These are phyloP conservation scores for Aphanomyces astaci DNA, from an alignment of 352 stramenopile genomes.

Conservation along the genomic window DNA sequence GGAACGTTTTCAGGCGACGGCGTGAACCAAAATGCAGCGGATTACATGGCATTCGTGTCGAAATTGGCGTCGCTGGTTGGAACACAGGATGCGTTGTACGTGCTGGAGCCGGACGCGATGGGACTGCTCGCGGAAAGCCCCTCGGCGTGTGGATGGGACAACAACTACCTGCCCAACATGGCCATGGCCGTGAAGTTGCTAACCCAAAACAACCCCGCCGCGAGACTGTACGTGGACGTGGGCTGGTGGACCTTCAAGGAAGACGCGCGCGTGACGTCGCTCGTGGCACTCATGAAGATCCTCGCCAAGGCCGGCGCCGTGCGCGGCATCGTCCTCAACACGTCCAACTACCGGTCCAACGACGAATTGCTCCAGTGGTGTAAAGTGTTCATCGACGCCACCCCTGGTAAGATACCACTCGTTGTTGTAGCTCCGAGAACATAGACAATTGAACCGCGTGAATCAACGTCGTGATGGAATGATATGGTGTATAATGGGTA, in stretches of 20 bases:
- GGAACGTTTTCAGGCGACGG: conserved; percentile 17
- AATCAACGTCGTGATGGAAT: too few relatives aligned
- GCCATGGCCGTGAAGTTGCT: conserved; percentile 41
- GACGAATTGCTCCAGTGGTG: conserved; percentile 20
- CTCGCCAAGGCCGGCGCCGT: conserved; percentile 29
- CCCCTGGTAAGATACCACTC: too few relatives aligned
- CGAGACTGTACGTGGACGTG: conserved; percentile 54
- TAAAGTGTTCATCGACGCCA: conserved; percentile 12
- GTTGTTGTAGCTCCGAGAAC: too few relatives aligned
- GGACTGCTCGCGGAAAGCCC: conserved; percentile 36
- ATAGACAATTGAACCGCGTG: too few relatives aligned
- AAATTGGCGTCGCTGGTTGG: conserved; percentile 27
- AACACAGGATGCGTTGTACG: conserved; percentile 49
- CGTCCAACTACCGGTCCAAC: conserved; percentile 24
- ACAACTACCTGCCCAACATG: conserved; percentile 48
- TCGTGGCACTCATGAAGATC: conserved; percentile 34
- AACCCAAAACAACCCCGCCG: conserved; percentile 40
- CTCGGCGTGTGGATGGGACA: conserved; percentile 32
- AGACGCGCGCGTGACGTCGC: conserved; percentile 28
- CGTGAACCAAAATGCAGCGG: conserved; percentile 15
- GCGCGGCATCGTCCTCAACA: conserved; percentile 25
- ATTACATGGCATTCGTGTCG: conserved; percentile 21
- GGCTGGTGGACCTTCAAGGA: conserved; percentile 50
- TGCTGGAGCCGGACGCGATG: conserved; percentile 58
- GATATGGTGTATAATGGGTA: conserved; percentile 34